Evolutionary conservation across 257 asterid species (phyloP), one percentile per base, ranked within the genome.

Genomic region (Prunella vulgaris): DNA sequence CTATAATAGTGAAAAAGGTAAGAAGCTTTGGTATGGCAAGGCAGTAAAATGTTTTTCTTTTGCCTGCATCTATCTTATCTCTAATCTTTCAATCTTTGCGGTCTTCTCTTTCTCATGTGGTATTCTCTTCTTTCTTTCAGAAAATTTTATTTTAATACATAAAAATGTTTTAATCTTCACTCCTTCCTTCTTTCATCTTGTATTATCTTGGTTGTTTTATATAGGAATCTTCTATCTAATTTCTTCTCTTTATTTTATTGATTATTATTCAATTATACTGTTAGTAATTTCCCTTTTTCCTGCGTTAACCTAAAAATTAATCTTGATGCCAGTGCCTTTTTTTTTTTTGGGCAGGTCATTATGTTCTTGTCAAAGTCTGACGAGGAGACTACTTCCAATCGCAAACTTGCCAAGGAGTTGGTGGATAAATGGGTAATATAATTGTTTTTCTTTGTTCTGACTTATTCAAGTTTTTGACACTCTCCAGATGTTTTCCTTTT

Each of bases 391-490:
- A 82, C 99, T 25, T 22, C 97, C 66, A 93, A 93, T 73, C 69
- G 96, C 40, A 93, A 82, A 77, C 95, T 90, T 60, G 99, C 99
- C 14, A 90, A 90, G 65, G 99, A 93, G 78, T 83, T 90, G 90
- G 97, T 93, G 79, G 99, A 93, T 78, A 87, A 90, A 87, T 93
- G 99, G 99, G 98, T 93, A 90, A 82, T 18, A 18, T 52, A 65
- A 10, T 49, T 52, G 14, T 30, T 68, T 33, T 33, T 38, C 65
- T 17, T 58, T 37, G 48, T 33, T 33, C 59, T 0, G 27, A 20
- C 46, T 57, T 60, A 67, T 64, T 33, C 20, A 64, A 65, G 30
- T 49, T 37, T 40, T 33, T 51, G 27, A 49, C 18, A 9, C 28
- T 57, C 68, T 32, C 22, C 44, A 18, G 21, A 14, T 57, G 17